Evolutionary conservation across 768 basidiomycete species (phyloP).

Genomic region (Suillus variegatus): DNA sequence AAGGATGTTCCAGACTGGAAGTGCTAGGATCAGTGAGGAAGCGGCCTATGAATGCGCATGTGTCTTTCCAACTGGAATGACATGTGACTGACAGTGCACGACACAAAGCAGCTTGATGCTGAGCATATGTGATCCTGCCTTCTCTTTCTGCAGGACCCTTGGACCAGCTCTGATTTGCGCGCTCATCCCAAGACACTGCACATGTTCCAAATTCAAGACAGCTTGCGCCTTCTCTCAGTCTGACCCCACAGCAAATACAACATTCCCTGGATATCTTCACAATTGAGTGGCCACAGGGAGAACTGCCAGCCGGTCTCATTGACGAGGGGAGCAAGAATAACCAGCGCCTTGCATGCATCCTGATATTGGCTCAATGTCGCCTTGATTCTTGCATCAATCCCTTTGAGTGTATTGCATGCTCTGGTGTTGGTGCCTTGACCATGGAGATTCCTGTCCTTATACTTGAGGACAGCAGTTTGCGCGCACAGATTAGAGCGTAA

Average conservation of each 20-base stretch:
- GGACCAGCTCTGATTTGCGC: background rate
- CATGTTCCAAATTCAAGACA: slow-evolving; percentile 13
- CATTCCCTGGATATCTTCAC: slow-evolving; percentile 6
- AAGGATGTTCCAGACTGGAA: too few relatives aligned
- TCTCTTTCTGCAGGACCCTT: background rate
- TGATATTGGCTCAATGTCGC: background rate
- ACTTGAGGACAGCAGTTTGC: slow-evolving; percentile 9
- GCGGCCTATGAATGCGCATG: too few relatives aligned
- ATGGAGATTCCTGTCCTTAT: slow-evolving; percentile 14
- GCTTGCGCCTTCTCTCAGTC: slow-evolving; percentile 1
- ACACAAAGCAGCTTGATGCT: background rate
- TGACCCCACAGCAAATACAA: background rate
- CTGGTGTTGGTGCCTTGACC: slow-evolving; percentile 16
- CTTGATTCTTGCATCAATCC: background rate
- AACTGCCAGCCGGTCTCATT: background rate
- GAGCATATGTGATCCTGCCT: background rate
- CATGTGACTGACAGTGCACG: background rate
- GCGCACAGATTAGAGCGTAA: slow-evolving; percentile 11
- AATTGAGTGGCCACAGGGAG: background rate
- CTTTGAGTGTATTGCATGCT: slow-evolving; percentile 1
- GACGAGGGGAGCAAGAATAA: background rate
- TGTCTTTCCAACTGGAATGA: background rate
- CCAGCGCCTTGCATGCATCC: background rate
- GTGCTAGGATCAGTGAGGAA: too few relatives aligned
- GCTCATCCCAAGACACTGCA: background rate